Evolutionary conservation across 106 monocot species (phyloP).

Genomic region (Triglochin maritima): DNA sequence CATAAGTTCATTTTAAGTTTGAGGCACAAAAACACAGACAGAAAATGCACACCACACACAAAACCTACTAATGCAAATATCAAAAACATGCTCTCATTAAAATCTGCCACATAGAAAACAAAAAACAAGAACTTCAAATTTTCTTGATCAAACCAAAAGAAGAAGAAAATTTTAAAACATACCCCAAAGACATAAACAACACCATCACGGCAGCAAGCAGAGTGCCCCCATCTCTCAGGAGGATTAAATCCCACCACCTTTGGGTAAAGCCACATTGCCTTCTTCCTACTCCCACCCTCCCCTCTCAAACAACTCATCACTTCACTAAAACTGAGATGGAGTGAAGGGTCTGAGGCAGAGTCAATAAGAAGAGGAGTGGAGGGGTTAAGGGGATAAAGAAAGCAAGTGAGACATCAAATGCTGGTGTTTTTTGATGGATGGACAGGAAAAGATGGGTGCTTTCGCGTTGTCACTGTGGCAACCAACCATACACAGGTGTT

Average conservation of each 20-base stretch:
- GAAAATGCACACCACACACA: no score
- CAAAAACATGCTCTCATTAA: no score
- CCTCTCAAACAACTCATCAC: slow-evolving; percentile 42
- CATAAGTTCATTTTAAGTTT: no score
- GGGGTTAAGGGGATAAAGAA: not conserved
- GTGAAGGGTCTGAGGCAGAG: not conserved
- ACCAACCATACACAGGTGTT: slow-evolving; percentile 24
- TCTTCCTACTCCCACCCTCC: slow-evolving; percentile 41
- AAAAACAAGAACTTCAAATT: no score
- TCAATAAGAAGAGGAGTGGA: not conserved
- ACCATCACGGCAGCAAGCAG: slow-evolving; percentile 68
- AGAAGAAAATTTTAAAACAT: not conserved
- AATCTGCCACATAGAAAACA: no score
- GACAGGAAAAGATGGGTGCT: slow-evolving; percentile 37
- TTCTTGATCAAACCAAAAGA: no score
- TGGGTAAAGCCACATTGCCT: slow-evolving; percentile 97
- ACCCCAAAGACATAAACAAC: slow-evolving; percentile 84
- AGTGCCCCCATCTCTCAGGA: slow-evolving; percentile 96
- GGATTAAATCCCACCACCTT: slow-evolving; percentile 71
- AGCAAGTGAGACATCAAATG: not conserved
- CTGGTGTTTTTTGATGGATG: not conserved
- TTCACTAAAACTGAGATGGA: not conserved
- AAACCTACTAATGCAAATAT: no score
- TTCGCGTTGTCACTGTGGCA: slow-evolving; percentile 56
- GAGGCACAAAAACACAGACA: no score